Conservation (phyloP, 2,329 filamentous ascomycete species). For the Penicillium sp. region DNA sequence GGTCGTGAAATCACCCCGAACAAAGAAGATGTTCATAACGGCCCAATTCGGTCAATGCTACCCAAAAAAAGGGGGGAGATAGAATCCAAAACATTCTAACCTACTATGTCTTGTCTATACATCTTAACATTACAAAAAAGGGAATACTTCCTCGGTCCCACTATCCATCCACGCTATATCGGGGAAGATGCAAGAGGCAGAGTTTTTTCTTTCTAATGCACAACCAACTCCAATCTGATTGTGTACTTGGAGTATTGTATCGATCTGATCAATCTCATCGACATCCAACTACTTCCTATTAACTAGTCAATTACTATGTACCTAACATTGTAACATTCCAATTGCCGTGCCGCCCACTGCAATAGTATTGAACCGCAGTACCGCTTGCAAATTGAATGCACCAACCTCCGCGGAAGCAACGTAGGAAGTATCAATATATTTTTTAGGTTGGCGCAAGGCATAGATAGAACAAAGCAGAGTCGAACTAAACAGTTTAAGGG, state of each 20-base stretch:
- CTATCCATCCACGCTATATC: constrained; percentile 6
- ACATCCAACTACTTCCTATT: background rate
- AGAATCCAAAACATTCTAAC: background rate
- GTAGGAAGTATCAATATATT: background rate
- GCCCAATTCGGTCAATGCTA: background rate
- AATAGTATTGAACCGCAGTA: background rate
- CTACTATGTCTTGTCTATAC: background rate
- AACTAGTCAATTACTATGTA: background rate
- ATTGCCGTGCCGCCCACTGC: background rate
- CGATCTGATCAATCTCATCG: constrained; percentile 9
- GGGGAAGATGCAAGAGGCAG: constrained; percentile 4
- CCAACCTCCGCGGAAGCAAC: background rate
- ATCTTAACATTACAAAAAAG: background rate
- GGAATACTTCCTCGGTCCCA: background rate
- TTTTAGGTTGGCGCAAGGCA: background rate
- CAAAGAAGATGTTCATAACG: background rate
- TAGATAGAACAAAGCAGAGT: background rate
- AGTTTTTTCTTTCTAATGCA: background rate
- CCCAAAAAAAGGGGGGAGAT: background rate
- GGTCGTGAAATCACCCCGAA: background rate
- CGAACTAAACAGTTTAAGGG: background rate
- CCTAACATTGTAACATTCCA: background rate
- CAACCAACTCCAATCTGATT: constrained; percentile 2
- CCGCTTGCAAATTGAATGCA: background rate
- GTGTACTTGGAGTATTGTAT: constrained; percentile 2